Evolutionary conservation across 805 yeast genomes (phyloP), one percentile per base, ranked within the genome.

Genomic region (Priceomyces fermenticarens): DNA sequence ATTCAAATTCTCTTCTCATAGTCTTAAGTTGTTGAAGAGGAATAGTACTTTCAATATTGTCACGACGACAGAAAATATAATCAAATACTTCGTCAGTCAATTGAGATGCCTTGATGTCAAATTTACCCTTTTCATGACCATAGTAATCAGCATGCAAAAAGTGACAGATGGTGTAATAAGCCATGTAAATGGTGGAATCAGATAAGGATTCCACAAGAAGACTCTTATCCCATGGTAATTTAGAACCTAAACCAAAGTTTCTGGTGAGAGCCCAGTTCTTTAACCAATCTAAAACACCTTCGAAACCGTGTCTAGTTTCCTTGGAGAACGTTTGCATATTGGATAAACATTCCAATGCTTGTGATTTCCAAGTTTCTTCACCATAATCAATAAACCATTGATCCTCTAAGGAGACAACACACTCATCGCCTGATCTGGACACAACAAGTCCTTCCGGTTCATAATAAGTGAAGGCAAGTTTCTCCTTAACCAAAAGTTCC

Each of bases 311-410:
- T 55, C 85, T 78, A 32, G 95, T 87, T 70, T 90, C 98, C 37
- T 82, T 73, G 39, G 83, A 75, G 73, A 78, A 91, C 9, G 90
- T 77, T 62, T 85, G 78, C 91, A 93, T 82, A 44, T 66, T 61
- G 35, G 73, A 75, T 46, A 93, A 75, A 62, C 95, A 85, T 54
- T 85, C 93, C 48, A 81, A 68, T 40, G 97, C 95, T 60, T 78
- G 80, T 11, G 73, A 65, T 60, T 85, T 87, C 99, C 99, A 93
- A 11, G 68, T 52, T 53, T 80, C 88, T 77, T 93, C 99, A 76
- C 99, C 99, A 58, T 93, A 93, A 63, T 93, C 97, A 55, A 88
- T 78, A 66, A 81, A 93, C 99, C 99, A 93, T 74, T 93, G 99
- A 68, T 93, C 98, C 70, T 95, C 98, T 39, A 93, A 78, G 4